Percentiles rank a stretch among this genome's conserved stretches.
Evolutionary conservation across 202 grass and related monocot species (phyloP).

Genomic region (Schoenoplectus triqueter): DNA sequence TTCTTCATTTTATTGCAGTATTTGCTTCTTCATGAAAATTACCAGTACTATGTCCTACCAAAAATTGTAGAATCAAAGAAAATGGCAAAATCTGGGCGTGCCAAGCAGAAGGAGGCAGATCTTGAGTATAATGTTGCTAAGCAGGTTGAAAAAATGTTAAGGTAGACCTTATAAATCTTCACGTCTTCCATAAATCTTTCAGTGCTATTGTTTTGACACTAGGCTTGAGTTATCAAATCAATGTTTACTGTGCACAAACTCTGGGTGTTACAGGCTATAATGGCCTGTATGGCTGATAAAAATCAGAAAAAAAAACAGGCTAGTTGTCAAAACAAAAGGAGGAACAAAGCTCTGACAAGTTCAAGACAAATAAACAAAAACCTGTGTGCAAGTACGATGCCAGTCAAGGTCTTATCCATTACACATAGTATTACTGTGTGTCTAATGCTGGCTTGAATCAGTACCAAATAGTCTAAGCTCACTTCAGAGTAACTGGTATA

Average conservation of each 20-base stretch:
- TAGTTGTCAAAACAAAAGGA: not conserved
- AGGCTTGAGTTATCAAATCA: not conserved
- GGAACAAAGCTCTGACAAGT: not conserved
- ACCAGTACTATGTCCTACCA: slow-evolving; percentile 89
- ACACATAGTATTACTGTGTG: not conserved
- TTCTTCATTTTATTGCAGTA: slow-evolving; percentile 52
- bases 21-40: slow-evolving; percentile 93
- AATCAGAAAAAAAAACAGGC: not conserved
- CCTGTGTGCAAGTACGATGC: not conserved
- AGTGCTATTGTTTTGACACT: slow-evolving; percentile 2
- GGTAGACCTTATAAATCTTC: slow-evolving; percentile 53
- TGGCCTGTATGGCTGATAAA: not conserved
- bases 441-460: slow-evolving; percentile 17
- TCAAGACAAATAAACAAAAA: not conserved
- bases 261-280: not conserved
- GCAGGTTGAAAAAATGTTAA: slow-evolving; percentile 97
- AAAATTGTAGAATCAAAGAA: slow-evolving; percentile 94
- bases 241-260: not conserved
- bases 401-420: not conserved
- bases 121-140: slow-evolving; percentile 99
- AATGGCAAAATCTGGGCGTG: slow-evolving; percentile 96
- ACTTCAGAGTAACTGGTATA: not conserved
- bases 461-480: slow-evolving; percentile 1
- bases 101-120: slow-evolving; percentile 98
- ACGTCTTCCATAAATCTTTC: slow-evolving; percentile 21